Conservation (phyloP, 495 filamentous ascomycete species). For the Corynascus novoguineensis region DNA sequence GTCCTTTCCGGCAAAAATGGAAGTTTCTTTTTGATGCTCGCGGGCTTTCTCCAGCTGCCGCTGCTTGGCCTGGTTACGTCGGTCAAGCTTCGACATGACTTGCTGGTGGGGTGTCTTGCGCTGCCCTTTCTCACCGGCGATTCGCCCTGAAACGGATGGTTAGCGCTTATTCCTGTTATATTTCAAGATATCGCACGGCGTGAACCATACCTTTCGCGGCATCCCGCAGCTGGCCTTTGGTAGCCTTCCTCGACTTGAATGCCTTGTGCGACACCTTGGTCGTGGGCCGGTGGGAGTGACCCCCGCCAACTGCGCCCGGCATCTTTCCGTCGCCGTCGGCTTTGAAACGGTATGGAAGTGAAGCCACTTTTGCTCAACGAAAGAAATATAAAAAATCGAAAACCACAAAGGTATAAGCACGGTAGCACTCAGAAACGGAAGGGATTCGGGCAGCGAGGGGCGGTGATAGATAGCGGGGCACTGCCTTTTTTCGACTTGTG, state of each 20-base stretch:
- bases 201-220: constrained; percentile 64
- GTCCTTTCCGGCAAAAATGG: constrained; percentile 75
- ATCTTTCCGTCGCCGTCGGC: constrained; percentile 64
- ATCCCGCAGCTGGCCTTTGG: constrained; percentile 78
- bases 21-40: constrained; percentile 67
- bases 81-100: constrained; percentile 93
- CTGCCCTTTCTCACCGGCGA: constrained; percentile 49
- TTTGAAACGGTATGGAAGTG: constrained; percentile 85
- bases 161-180: neutral
- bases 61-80: constrained; percentile 88
- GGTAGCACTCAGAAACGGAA: neutral
- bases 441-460: constrained; percentile 11
- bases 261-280: constrained; percentile 80
- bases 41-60: constrained; percentile 71
- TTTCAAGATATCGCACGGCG: no score
- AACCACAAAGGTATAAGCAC: neutral
- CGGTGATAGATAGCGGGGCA: constrained; percentile 32
- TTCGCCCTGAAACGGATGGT: constrained; percentile 31
- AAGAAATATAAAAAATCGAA: neutral
- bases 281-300: constrained; percentile 84
- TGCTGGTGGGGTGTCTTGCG: constrained; percentile 92
- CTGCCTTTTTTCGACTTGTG: constrained; percentile 26
- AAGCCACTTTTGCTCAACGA: constrained; percentile 47
- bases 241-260: constrained; percentile 86
- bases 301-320: constrained; percentile 48